Evolutionary conservation across 2,329 filamentous ascomycete species (phyloP).

Genomic region (Sclerotinia subarctica): DNA sequence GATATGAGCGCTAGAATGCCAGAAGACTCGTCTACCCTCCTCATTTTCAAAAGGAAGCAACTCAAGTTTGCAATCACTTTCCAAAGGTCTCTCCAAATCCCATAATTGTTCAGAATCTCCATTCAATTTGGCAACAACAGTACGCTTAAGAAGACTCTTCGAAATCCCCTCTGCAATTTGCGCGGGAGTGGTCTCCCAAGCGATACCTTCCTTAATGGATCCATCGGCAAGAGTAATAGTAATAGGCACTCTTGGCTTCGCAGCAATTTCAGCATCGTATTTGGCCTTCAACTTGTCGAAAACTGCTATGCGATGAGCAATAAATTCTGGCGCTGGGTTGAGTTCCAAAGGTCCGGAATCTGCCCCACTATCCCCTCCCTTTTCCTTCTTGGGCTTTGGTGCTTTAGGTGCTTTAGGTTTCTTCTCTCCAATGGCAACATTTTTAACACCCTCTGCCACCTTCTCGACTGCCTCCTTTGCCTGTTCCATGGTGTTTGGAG

Average conservation of each 20-base stretch:
- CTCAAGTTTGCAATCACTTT: constrained; percentile 81
- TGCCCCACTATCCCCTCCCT: constrained; percentile 47
- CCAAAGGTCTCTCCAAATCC: constrained; percentile 88
- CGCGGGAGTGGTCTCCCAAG: constrained; percentile 88
- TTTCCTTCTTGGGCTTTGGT: constrained; percentile 48
- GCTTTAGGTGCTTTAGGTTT: constrained; percentile 40
- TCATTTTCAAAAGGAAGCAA: constrained; percentile 75
- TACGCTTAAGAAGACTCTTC: constrained; percentile 82
- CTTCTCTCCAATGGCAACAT: constrained; percentile 50
- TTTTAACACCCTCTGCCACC: constrained; percentile 58
- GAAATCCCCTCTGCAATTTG: constrained; percentile 75
- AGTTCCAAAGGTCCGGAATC: constrained; percentile 46
- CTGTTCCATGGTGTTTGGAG: constrained; percentile 44
- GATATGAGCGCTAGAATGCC: constrained; percentile 94
- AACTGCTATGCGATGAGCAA: constrained; percentile 78
- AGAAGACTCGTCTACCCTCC: constrained; percentile 87
- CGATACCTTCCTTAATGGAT: constrained; percentile 67
- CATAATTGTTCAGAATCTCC: constrained; percentile 70
- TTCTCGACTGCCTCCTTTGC: constrained; percentile 48
- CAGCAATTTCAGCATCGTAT: constrained; percentile 71
- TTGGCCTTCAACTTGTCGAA: constrained; percentile 87
- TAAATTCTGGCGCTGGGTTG: constrained; percentile 65
- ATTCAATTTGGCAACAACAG: constrained; percentile 81
- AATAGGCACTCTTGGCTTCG: constrained; percentile 70
- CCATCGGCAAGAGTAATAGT: constrained; percentile 72